Evolutionary conservation across 2,329 filamentous ascomycete genomes (phyloP), one percentile per base, ranked within the genome.

Genomic region (Epichloe brachyelytri): DNA sequence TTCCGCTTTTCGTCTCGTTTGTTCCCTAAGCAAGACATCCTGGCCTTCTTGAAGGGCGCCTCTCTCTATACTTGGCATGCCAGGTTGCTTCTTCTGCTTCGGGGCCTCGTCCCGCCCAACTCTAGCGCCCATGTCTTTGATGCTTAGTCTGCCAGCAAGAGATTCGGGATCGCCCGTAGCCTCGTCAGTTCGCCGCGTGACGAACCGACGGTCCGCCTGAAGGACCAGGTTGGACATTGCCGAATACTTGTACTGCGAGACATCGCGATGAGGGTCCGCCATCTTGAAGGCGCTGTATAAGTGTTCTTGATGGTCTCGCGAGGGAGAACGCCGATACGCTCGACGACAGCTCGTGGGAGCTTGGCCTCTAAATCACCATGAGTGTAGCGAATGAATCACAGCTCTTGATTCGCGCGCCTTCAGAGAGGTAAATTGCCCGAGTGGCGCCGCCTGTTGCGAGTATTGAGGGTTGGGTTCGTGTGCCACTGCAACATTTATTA

Each of bases 181-280:
- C 73, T 98, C 94, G 71, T 98, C 91, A 60, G 84, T 89, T 62
- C 89, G 83, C 67, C 93, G 83, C 57, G 88, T 88, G 62, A 95
- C 85, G 67, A 98, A 97, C 62, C 93, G 85, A 73, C 90, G 85
- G 76, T 98, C 93, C 74, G 89, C 90, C 86, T 98, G 93, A 81
- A 98, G 88, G 67, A 98, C 93, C 88, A 98, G 85, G 82, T 98
- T 98, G 74, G 93, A 98, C 93, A 98, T 97, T 70, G 88, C 89
- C 82, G 89, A 89, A 80, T 96, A 95, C 72, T 96, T 96, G 80
- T 95, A 96, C 72, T 95, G 90, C 70, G 88, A 90, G 63, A 95
- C 86, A 85, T 93, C 82, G 70, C 80, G 80, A 64, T 83, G 76
- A 68, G 80, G 76, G 68, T 83, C 86, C 69, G 85, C 78, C 87